Conservation (phyloP, 768 basidiomycete genomes). For the Naematelia encephala region DNA sequence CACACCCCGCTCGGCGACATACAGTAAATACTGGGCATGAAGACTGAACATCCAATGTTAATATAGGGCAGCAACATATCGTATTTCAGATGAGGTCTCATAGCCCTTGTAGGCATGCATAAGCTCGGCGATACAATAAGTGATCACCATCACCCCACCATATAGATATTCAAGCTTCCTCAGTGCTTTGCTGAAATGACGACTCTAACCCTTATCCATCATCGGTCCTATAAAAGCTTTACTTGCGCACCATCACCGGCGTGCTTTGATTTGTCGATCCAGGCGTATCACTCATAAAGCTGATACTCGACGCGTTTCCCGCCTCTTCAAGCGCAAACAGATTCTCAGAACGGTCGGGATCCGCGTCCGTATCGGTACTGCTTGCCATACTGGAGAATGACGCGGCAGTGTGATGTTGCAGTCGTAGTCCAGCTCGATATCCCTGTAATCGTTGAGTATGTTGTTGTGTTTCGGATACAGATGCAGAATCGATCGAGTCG, state of each 20-base stretch:
- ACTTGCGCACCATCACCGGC: constrained; percentile 21
- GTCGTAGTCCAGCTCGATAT: background rate
- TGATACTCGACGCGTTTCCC: constrained; percentile 7
- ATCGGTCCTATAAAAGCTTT: too few relatives aligned
- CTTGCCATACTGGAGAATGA: background rate
- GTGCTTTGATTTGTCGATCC: constrained; percentile 23
- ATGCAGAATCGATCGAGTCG: background rate
- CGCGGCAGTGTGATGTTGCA: background rate
- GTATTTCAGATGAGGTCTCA: too few relatives aligned
- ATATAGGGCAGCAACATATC: too few relatives aligned
- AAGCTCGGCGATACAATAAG: too few relatives aligned
- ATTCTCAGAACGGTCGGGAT: constrained; percentile 10
- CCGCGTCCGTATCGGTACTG: constrained; percentile 10
- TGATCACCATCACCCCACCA: too few relatives aligned
- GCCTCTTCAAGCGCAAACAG: constrained; percentile 23
- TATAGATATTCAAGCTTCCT: too few relatives aligned
- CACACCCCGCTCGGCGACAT: too few relatives aligned
- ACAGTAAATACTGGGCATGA: too few relatives aligned
- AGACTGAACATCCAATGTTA: too few relatives aligned
- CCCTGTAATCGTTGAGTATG: background rate
- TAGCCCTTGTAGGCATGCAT: too few relatives aligned
- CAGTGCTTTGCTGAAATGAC: too few relatives aligned
- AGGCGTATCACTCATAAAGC: background rate
- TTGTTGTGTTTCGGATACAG: background rate
- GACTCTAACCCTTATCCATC: too few relatives aligned